Evolutionary conservation across 192 early-diverging fungal species (phyloP).

Genomic region (Coemansia umbellata): DNA sequence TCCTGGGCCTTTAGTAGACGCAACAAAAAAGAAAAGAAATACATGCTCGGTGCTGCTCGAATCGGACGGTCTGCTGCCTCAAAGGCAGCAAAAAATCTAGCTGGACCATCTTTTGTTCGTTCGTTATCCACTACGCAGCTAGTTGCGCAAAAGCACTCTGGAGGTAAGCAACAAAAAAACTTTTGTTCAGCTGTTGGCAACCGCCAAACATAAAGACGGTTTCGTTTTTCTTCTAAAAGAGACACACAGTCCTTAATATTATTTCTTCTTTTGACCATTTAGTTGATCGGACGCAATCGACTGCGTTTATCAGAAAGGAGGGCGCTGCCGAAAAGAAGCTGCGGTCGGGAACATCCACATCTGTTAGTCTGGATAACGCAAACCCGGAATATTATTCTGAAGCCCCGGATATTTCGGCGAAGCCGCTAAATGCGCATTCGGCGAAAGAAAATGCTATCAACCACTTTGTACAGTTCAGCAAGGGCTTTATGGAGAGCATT

Average conservation of each 20-base stretch:
- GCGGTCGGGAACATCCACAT: constrained; percentile 27
- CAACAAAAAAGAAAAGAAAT: neutral
- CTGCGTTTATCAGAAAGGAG: constrained; percentile 36
- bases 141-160: neutral
- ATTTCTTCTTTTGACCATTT: too few relatives aligned
- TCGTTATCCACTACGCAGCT: constrained; percentile 5
- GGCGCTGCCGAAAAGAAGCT: constrained; percentile 2
- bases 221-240: too few relatives aligned
- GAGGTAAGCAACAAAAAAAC: constrained; percentile 5
- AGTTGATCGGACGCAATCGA: constrained; percentile 39
- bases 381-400: constrained; percentile 35
- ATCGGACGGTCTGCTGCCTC: constrained; percentile 9
- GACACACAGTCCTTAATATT: too few relatives aligned
- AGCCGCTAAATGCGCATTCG: constrained; percentile 11
- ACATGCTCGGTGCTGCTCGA: constrained; percentile 10
- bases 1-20: too few relatives aligned
- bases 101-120: neutral
- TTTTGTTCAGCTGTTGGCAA: neutral
- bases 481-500: constrained; percentile 15
- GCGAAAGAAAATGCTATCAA: constrained; percentile 13
- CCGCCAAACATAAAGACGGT: too few relatives aligned
- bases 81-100: neutral
- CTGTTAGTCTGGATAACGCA: constrained; percentile 27
- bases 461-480: constrained; percentile 28
- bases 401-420: constrained; percentile 1